Conservation (phyloP, 371 early-diverging fungal species). For the Actinomortierella wolfii region DNA sequence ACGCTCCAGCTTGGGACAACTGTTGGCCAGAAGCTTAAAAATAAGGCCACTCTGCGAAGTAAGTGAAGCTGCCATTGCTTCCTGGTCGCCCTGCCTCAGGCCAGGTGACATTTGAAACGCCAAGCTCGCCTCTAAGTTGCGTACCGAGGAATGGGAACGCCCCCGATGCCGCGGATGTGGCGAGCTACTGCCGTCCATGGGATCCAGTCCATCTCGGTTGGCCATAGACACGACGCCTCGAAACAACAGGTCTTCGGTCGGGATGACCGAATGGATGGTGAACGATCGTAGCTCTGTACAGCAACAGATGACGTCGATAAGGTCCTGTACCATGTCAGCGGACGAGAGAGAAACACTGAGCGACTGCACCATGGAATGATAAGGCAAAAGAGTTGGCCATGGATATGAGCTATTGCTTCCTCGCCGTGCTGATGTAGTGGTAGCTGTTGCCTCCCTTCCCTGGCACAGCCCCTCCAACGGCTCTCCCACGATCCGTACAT, state of each 20-base stretch:
- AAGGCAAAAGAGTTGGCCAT: constrained; percentile 41
- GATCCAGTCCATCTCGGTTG: constrained; percentile 13
- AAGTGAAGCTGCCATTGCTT: constrained; percentile 16
- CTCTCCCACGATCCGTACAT: too few species aligned
- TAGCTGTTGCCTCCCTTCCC: too few species aligned
- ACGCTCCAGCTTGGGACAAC: constrained; percentile 22
- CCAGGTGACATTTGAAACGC: not conserved
- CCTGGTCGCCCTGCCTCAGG: not conserved
- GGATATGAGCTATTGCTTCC: constrained; percentile 32
- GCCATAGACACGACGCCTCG: constrained; percentile 21
- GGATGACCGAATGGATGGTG: constrained; percentile 24
- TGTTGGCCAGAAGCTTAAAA: constrained; percentile 17
- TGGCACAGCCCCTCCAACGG: too few species aligned
- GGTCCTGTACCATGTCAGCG: constrained; percentile 33
- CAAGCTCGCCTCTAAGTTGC: not conserved
- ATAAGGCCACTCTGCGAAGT: constrained; percentile 18
- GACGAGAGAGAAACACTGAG: constrained; percentile 30
- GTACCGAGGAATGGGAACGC: constrained; percentile 8
- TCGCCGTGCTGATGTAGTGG: too few species aligned
- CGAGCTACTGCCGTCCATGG: constrained; percentile 3
- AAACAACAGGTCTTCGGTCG: constrained; percentile 28
- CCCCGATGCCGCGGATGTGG: not conserved
- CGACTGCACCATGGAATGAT: constrained; percentile 36
- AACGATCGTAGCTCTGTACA: constrained; percentile 38
- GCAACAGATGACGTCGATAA: constrained; percentile 29